Base-by-base conservation (phyloP, 2,329 filamentous ascomycete species). In the Plenodomus biglobosus region DNA sequence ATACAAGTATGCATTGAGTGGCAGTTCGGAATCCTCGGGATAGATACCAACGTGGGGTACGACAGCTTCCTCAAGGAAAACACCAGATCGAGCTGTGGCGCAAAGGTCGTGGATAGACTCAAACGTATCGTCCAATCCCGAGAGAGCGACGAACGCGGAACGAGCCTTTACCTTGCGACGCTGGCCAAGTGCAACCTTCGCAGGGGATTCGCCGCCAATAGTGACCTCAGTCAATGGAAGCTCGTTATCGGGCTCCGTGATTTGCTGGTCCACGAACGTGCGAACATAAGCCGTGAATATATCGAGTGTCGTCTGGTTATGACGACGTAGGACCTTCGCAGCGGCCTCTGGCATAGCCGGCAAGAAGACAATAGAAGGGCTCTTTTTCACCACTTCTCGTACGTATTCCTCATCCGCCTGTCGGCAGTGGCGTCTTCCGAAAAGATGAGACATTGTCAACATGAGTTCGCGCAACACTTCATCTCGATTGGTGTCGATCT, bases 31-130 rank as follows among this genome's bases (percentile, higher is more conserved):
- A 44, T 86, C 81, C 20, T 83, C 73, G 0, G 82, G 81, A 56
- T 80, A 80, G 10, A 89, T 71, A 4, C 78, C 77, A 3, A 91
- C 77, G 63, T 87, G 82, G 0, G 88, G 88, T 19, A 92, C 82
- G 1, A 86, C 84, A 0, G 85, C 80, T 61, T 88, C 81, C 59
- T 92, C 88, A 0, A 92, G 78, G 73, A 90, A 91, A 1, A 92
- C 82, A 0, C 83, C 87, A 6, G 77, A 77, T 21, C 88, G 82
- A 7, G 82, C 79, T 1, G 81, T 85, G 8, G 75, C 73, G 66
- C 86, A 89, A 1, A 92, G 78, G 41, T 91, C 86, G 16, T 80
- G 76, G 16, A 91, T 83, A 0, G 78, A 84, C 1, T 72, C 65
- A 64, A 90, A 91, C 0, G 78, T 61, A 59, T 91, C 87, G 1